phyloP scores from a whole-genome alignment of 2,329 filamentous ascomycete genomes.

The Curvularia lunata region DNA sequence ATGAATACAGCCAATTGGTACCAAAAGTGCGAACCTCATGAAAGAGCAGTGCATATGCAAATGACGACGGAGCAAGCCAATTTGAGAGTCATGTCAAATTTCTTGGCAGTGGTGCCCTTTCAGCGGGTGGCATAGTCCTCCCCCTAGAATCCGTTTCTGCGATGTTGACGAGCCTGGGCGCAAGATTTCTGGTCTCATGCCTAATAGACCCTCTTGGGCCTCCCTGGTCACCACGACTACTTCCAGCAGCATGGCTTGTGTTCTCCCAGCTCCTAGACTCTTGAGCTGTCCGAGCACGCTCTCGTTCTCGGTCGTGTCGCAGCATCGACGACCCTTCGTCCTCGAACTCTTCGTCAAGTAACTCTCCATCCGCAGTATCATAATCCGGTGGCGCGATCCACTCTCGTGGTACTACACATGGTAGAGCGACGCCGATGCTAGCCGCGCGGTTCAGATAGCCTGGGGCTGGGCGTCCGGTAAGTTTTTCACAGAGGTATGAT shows the following conservation, averaged over 20 bases:
- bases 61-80: constrained; percentile 8
- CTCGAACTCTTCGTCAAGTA: constrained; percentile 63
- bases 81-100: constrained; percentile 42
- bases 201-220: constrained; percentile 42
- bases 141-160: constrained; percentile 53
- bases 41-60: constrained; percentile 7
- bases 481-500: constrained; percentile 72
- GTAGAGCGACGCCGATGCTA: constrained; percentile 79
- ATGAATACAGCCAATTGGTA: background rate
- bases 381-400: constrained; percentile 83
- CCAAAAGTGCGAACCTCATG: constrained; percentile 2
- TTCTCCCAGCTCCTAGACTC: constrained; percentile 40
- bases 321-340: constrained; percentile 68
- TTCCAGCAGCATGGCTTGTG: constrained; percentile 38
- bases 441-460: constrained; percentile 82
- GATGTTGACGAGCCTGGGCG: constrained; percentile 44
- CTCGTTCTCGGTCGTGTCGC: constrained; percentile 46
- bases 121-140: constrained; percentile 52
- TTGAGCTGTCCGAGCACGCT: constrained; percentile 33
- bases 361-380: constrained; percentile 72
- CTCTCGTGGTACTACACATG: constrained; percentile 80
- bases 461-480: constrained; percentile 74
- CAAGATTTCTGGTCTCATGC: constrained; percentile 39
- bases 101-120: constrained; percentile 54
- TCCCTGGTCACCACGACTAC: constrained; percentile 44